A percentile compares a stretch with the other conserved stretches of the same genome.
Evolutionary conservation across 345 rosid species (phyloP).

Genomic region (Camelina laxa): DNA sequence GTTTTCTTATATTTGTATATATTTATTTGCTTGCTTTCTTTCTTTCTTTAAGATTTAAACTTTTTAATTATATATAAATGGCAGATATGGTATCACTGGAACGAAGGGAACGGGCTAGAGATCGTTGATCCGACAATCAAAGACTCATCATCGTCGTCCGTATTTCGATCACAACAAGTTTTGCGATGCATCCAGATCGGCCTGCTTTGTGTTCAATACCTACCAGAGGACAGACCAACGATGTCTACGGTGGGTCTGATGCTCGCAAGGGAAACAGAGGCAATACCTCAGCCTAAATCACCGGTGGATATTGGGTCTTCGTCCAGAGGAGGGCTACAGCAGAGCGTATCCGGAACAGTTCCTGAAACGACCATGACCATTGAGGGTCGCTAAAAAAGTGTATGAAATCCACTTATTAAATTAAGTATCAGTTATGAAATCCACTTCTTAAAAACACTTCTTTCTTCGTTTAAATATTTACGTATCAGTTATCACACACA

Average conservation of each 20-base stretch:
- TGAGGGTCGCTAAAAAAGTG: not conserved
- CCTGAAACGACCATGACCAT: not conserved
- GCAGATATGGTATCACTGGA: not conserved
- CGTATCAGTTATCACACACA: not conserved
- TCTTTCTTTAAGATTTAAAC: not conserved
- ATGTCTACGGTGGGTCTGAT: not conserved
- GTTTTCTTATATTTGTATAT: too few relatives aligned
- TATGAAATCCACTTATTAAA: too few relatives aligned
- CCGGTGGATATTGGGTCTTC: not conserved
- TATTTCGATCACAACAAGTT: not conserved
- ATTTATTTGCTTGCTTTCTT: not conserved
- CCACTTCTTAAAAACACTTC: not conserved
- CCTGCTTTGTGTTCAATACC: not conserved
- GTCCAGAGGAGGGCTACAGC: not conserved
- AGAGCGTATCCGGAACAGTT: not conserved
- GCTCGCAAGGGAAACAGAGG: not conserved
- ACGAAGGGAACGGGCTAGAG: not conserved
- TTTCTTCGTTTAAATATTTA: too few relatives aligned
- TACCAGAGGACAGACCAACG: not conserved
- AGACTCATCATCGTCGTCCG: not conserved
- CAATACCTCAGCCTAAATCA: not conserved
- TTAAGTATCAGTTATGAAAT: too few relatives aligned
- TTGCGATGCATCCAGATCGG: not conserved
- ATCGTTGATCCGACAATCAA: not conserved
- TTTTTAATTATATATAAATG: too few relatives aligned